Percentiles rank a stretch among this genome's conserved stretches.
phyloP scores from a whole-genome alignment of 495 filamentous ascomycete genomes.

The Sordaria brevicollis region DNA sequence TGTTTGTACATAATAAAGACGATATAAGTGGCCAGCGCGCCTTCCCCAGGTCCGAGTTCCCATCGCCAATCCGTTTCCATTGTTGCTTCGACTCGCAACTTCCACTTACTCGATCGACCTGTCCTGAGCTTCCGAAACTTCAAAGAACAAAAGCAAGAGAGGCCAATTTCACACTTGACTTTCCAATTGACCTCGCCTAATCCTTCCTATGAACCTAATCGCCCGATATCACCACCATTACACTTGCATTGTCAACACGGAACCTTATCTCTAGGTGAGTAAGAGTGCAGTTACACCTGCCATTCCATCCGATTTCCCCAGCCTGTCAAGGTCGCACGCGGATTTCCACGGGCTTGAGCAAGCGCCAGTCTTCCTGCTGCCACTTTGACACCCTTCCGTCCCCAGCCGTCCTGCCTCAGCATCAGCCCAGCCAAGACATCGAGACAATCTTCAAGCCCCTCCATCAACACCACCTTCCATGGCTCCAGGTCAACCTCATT shows the following conservation, averaged over 20 bases:
- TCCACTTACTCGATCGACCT: background rate
- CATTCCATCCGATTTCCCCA: background rate
- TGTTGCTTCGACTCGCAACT: background rate
- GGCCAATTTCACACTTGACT: background rate
- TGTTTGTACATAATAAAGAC: background rate
- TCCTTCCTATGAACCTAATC: background rate
- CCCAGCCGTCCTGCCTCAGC: background rate
- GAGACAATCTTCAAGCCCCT: background rate
- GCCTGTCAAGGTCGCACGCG: background rate
- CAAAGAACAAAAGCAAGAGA: background rate
- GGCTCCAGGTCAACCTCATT: background rate
- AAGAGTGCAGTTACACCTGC: background rate
- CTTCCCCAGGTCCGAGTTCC: constrained; percentile 7
- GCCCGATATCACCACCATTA: background rate
- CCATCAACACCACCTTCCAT: background rate
- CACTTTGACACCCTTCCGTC: background rate
- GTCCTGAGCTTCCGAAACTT: background rate
- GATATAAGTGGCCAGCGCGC: constrained; percentile 21
- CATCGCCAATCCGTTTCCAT: constrained; percentile 1
- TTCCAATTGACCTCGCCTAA: constrained; percentile 6
- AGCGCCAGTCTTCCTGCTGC: background rate
- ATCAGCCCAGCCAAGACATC: background rate
- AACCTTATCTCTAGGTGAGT: background rate
- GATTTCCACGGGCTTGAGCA: background rate
- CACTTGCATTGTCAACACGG: background rate